Evolutionary conservation across 495 filamentous ascomycete genomes (phyloP).

Genomic region (Cryomyces minteri): DNA sequence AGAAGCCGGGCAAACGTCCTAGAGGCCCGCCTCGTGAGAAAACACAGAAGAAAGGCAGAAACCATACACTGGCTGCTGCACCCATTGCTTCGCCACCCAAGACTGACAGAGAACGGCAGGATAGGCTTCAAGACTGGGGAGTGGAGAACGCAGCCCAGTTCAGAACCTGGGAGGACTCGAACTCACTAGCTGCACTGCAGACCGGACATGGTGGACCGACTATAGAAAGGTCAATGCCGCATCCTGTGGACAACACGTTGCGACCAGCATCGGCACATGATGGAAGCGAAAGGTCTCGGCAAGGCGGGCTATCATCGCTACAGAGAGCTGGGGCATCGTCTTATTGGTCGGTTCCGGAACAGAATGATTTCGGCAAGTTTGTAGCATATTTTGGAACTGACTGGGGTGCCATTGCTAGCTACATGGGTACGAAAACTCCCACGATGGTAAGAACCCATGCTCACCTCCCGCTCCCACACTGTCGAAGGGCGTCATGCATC

Average conservation of each 20-base stretch:
- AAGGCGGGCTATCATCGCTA: background rate
- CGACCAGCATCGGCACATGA: background rate
- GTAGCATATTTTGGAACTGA: slow-evolving; percentile 76
- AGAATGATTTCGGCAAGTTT: slow-evolving; percentile 59
- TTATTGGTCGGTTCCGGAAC: slow-evolving; percentile 94
- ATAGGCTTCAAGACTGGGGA: background rate
- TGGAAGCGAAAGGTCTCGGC: background rate
- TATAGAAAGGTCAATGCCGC: background rate
- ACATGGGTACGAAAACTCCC: slow-evolving; percentile 74
- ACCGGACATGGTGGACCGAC: slow-evolving; percentile 1
- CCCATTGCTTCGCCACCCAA: slow-evolving; percentile 14
- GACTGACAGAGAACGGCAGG: slow-evolving; percentile 7
- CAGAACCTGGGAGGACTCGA: slow-evolving; percentile 7
- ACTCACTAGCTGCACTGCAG: slow-evolving; percentile 8
- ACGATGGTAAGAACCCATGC: slow-evolving; percentile 53
- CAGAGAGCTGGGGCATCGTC: slow-evolving; percentile 42
- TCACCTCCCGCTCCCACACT: background rate
- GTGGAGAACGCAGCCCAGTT: background rate
- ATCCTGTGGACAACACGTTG: slow-evolving; percentile 3
- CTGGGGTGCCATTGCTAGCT: slow-evolving; percentile 63
- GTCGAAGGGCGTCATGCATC: background rate
- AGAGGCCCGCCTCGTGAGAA: slow-evolving; percentile 13
- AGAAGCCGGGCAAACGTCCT: slow-evolving; percentile 14
- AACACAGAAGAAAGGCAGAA: slow-evolving; percentile 12
- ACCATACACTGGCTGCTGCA: slow-evolving; percentile 15